These are phyloP conservation scores for Pelargonium cotyledonis DNA, from an alignment of 441 rosid species.

Conservation along the genomic window DNA sequence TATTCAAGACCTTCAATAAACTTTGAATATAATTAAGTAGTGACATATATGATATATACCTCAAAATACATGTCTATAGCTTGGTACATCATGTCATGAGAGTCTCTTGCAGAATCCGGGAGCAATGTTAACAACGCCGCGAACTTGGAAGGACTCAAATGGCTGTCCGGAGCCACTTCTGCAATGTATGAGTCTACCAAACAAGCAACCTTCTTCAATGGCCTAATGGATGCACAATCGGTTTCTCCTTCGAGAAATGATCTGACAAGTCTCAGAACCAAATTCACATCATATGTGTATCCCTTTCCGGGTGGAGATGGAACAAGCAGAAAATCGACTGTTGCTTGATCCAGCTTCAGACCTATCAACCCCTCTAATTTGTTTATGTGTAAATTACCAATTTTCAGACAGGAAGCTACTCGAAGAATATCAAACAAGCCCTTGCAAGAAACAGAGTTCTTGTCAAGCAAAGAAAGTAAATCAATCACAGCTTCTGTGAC, in stretches of 20 bases:
- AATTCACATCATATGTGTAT: constrained; percentile 36
- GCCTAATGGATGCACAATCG: constrained; percentile 4
- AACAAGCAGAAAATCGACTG: constrained; percentile 37
- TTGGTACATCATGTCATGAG: constrained; percentile 34
- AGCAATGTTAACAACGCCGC: constrained; percentile 28
- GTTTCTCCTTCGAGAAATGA: constrained; percentile 23
- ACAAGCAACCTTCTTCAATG: constrained; percentile 33
- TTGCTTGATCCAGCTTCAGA: constrained; percentile 43
- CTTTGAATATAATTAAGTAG: neutral
- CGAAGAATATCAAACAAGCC: constrained; percentile 32
- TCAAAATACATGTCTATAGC: constrained; percentile 48
- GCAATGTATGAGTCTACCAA: constrained; percentile 38
- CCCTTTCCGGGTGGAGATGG: constrained; percentile 24
- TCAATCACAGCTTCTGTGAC: constrained; percentile 26
- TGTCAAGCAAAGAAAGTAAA: constrained; percentile 33
- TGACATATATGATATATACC: constrained; percentile 27
- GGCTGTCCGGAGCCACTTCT: constrained; percentile 47
- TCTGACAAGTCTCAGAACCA: constrained; percentile 37
- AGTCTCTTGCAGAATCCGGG: constrained; percentile 42
- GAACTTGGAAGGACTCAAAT: constrained; percentile 33
- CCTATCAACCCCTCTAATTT: constrained; percentile 41
- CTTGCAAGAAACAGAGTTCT: constrained; percentile 36
- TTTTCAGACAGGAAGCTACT: constrained; percentile 25
- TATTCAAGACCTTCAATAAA: too few relatives aligned
- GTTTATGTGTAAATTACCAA: constrained; percentile 17